Conservation (phyloP, 2,329 filamentous ascomycete species). For the Microcera coccophila region DNA sequence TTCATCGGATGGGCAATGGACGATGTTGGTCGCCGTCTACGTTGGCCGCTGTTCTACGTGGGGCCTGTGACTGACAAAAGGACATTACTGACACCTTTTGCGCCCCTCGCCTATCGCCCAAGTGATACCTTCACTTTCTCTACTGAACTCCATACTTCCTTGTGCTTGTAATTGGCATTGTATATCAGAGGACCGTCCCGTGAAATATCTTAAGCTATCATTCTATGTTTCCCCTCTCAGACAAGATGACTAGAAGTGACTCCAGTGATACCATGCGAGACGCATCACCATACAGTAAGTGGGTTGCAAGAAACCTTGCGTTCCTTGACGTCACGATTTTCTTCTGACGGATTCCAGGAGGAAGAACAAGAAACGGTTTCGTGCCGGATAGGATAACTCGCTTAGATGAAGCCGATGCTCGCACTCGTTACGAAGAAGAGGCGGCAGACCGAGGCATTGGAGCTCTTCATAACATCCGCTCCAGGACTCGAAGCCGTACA, state of each 20-base stretch:
- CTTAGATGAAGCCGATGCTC: constrained; percentile 39
- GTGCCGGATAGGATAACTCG: constrained; percentile 22
- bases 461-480: constrained; percentile 33
- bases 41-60: too few species aligned
- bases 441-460: constrained; percentile 34
- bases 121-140: constrained; percentile 1
- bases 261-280: constrained; percentile 27
- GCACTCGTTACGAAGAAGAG: constrained; percentile 40
- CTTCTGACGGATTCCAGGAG: too few species aligned
- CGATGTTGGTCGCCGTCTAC: background rate
- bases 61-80: constrained; percentile 11
- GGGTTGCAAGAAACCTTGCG: too few species aligned
- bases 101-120: background rate
- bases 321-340: too few species aligned
- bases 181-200: constrained; percentile 1
- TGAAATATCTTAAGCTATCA: constrained; percentile 12
- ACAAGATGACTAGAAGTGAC: constrained; percentile 23
- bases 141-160: constrained; percentile 2
- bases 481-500: constrained; percentile 31
- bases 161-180: background rate
- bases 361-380: constrained; percentile 23
- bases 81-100: constrained; percentile 10
- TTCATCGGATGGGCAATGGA: constrained; percentile 3
- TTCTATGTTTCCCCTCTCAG: constrained; percentile 6
- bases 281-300: constrained; percentile 26